Conservation (phyloP, 495 filamentous ascomycete species). For the Gamarada debralockiae region DNA sequence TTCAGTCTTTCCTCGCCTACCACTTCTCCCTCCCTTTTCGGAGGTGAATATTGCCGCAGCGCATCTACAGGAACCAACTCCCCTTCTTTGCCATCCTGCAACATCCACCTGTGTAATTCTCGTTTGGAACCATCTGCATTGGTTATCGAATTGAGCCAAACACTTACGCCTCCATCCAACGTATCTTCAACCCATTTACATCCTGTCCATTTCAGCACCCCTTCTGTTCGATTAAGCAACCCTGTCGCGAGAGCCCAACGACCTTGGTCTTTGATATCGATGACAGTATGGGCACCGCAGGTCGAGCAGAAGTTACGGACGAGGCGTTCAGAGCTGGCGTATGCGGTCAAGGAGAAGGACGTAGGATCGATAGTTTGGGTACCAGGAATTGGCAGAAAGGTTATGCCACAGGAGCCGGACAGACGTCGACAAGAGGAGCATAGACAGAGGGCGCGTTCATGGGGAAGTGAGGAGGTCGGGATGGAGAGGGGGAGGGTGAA, state of each 20-base stretch:
- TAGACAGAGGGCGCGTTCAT: slow-evolving; percentile 52
- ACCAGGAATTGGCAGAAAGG: slow-evolving; percentile 40
- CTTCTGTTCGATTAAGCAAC: slow-evolving; percentile 17
- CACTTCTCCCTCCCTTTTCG: slow-evolving; percentile 17
- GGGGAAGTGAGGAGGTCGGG: slow-evolving; percentile 30
- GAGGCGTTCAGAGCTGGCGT: slow-evolving; percentile 40
- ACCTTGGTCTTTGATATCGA: slow-evolving; percentile 25
- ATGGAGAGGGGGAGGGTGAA: slow-evolving; percentile 32
- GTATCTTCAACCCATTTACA: slow-evolving; percentile 34
- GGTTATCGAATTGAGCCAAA: slow-evolving; percentile 42
- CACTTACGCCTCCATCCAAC: slow-evolving; percentile 28
- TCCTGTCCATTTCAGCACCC: slow-evolving; percentile 33
- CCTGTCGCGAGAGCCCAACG: slow-evolving; percentile 21
- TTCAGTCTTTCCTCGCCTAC: slow-evolving; percentile 25
- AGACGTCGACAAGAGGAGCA: slow-evolving; percentile 58
- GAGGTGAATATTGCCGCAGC: slow-evolving; percentile 34
- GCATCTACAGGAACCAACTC: slow-evolving; percentile 37
- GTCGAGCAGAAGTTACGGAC: slow-evolving; percentile 64
- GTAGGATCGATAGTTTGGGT: slow-evolving; percentile 22
- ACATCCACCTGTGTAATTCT: slow-evolving; percentile 31
- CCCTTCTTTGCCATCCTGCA: slow-evolving; percentile 14
- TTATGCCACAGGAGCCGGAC: slow-evolving; percentile 54
- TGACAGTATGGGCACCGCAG: slow-evolving; percentile 64
- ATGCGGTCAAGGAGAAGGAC: slow-evolving; percentile 38
- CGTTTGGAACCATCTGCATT: slow-evolving; percentile 32